Evolutionary conservation across 2,329 filamentous ascomycete genomes (phyloP).

Genomic region (Graphiopsis chlorocephala): DNA sequence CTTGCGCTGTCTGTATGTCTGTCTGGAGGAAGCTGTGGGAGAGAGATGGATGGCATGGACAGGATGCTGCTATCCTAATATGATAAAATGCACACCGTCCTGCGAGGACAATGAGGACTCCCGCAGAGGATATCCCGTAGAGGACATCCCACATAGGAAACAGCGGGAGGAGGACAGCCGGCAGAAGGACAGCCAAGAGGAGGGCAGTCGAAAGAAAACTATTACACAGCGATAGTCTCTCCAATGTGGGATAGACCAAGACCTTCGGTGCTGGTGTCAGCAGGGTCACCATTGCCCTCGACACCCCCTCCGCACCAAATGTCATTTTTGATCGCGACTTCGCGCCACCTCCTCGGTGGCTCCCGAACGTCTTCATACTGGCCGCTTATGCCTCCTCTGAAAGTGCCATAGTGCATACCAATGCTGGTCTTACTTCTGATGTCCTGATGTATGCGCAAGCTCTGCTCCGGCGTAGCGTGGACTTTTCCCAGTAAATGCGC

Average conservation of each 20-base stretch:
- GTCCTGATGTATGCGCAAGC: conserved; percentile 48
- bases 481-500: conserved; percentile 44
- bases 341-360: conserved; percentile 46
- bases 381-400: conserved; percentile 44
- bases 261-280: conserved; percentile 38
- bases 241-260: conserved; percentile 45
- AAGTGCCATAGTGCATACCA: conserved; percentile 53
- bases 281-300: conserved; percentile 27
- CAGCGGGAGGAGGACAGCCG: neutral
- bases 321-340: conserved; percentile 42
- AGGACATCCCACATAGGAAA: neutral
- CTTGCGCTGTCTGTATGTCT: neutral
- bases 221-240: conserved; percentile 44
- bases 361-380: conserved; percentile 51
- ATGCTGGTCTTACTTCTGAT: conserved; percentile 47
- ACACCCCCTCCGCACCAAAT: conserved; percentile 33
- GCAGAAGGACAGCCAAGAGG: neutral
- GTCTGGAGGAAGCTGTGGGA: neutral
- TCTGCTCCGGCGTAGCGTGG: conserved; percentile 49
- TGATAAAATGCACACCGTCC: neutral
- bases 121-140: neutral
- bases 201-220: neutral
- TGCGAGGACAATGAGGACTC: neutral
- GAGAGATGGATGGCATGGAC: neutral
- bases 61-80: neutral